Evolutionary conservation across 192 early-diverging fungal species (phyloP).

Genomic region (Kappamyces sp.): DNA sequence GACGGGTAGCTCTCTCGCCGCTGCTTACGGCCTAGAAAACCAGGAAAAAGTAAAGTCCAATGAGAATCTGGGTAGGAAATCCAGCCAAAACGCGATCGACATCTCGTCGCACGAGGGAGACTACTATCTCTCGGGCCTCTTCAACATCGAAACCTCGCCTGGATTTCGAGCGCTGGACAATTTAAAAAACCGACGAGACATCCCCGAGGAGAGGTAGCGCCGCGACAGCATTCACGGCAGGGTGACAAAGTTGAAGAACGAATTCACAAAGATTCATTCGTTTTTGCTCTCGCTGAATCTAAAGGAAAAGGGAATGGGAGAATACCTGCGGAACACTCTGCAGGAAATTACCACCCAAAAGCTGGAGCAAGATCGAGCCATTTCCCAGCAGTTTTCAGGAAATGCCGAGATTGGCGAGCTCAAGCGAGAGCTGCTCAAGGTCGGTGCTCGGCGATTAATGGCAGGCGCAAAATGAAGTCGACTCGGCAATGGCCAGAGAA

Average conservation of each 20-base stretch:
- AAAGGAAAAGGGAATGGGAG: slow-evolving; percentile 45
- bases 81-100: no score
- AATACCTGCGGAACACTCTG: slow-evolving; percentile 36
- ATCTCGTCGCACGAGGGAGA: slow-evolving; percentile 20
- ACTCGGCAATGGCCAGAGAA: slow-evolving; percentile 45
- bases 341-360: slow-evolving; percentile 45
- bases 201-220: slow-evolving; percentile 3
- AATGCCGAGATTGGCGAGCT: slow-evolving; percentile 57
- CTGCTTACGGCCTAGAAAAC: no score
- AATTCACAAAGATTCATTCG: slow-evolving; percentile 33
- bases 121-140: slow-evolving; percentile 40
- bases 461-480: slow-evolving; percentile 56
- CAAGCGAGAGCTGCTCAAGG: slow-evolving; percentile 54
- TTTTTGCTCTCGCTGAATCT: slow-evolving; percentile 33
- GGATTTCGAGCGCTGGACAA: slow-evolving; percentile 35
- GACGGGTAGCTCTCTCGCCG: no score
- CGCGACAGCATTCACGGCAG: slow-evolving; percentile 14
- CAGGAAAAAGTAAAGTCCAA: no score
- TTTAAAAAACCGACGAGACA: slow-evolving; percentile 1
- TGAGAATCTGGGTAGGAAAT: no score
- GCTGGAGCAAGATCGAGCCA: slow-evolving; percentile 48
- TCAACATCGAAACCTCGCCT: slow-evolving; percentile 41
- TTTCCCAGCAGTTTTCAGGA: slow-evolving; percentile 39
- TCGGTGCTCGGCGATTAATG: slow-evolving; percentile 7
- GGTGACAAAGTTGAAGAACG: slow-evolving; percentile 33